Base-by-base conservation (phyloP, 306 rosid genomes). In the Vicia sativa region DNA sequence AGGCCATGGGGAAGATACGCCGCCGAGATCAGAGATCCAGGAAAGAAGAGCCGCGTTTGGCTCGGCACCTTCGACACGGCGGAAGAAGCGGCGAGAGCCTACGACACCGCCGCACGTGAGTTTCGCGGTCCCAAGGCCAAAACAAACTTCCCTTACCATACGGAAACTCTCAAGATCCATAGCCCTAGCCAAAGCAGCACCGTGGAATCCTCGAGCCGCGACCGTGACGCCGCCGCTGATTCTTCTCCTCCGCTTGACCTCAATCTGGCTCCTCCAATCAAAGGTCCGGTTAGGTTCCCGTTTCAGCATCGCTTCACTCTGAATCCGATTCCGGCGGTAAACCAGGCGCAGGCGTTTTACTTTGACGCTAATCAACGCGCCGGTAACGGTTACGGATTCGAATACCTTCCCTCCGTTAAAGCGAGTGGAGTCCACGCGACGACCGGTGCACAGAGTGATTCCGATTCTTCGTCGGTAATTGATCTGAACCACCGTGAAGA, bases 1-100 rank as follows among this genome's bases (percentile, higher is more conserved):
- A 78, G 99, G 41, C 99, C 99, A 0, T 93, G 99, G 99, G 99
- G 99, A 3, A 83, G 97, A 63, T 93, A 90, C 62, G 99, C 99
- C 7, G 99, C 99, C 2, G 99, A 93, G 86, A 93, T 93, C 34
- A 79, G 99, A 54, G 99, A 93, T 81, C 99, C 99, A 0, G 80
- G 88, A 25, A 90, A 93, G 82, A 93, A 93, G 69, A 93, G 96
- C 91, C 99, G 99, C 0, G 99, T 93, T 7, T 93, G 99, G 99
- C 97, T 93, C 41, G 99, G 99, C 0, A 93, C 99, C 6, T 93
- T 90, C 26, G 99, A 93, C 44, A 90, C 99, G 25, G 97, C 99
- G 0, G 99, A 87, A 64, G 99, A 93, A 14, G 99, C 97, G 4
- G 99, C 99, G 0, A 74, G 91, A 5, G 99, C 99, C 9, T 93